Evolutionary conservation across 257 asterid species (phyloP).

Genomic region (Ehretia macrophylla): DNA sequence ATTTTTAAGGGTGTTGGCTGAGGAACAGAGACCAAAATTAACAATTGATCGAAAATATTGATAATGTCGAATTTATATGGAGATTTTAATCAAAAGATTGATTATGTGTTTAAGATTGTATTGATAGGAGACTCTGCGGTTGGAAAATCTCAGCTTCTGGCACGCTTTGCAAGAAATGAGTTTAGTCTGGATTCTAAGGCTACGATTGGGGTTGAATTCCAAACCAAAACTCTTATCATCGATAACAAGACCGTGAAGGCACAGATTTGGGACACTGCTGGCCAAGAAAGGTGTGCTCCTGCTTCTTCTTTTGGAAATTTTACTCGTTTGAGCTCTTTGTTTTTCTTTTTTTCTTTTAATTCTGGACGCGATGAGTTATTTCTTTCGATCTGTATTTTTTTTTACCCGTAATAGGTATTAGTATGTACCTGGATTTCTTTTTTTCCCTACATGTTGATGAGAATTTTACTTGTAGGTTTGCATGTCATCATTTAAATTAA

Average conservation of each 20-base stretch:
- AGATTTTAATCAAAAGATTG: conserved; percentile 75
- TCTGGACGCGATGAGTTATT: too few relatives aligned
- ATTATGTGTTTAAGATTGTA: conserved; percentile 82
- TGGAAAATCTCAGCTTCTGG: conserved; percentile 84
- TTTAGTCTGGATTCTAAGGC: conserved; percentile 85
- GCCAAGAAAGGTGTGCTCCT: conserved; percentile 79
- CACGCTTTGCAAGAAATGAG: conserved; percentile 87
- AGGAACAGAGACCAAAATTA: conserved; percentile 9
- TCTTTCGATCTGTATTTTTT: too few relatives aligned
- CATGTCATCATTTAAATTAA: too few relatives aligned
- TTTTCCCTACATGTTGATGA: too few relatives aligned
- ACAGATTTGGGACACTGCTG: conserved; percentile 98
- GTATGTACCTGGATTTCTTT: too few relatives aligned
- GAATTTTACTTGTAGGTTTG: too few relatives aligned
- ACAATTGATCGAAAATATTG: conserved; percentile 3
- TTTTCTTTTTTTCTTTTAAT: not conserved
- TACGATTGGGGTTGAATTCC: conserved; percentile 87
- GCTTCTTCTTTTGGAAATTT: too few relatives aligned
- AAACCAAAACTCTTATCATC: conserved; percentile 70
- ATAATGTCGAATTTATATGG: conserved; percentile 71
- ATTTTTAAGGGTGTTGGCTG: conserved; percentile 25
- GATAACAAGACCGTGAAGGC: conserved; percentile 84
- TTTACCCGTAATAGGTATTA: not conserved
- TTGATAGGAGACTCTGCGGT: conserved; percentile 88
- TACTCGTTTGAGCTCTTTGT: not conserved